Conservation (phyloP, 2,329 filamentous ascomycete species). For the Ophiostoma sp. region DNA sequence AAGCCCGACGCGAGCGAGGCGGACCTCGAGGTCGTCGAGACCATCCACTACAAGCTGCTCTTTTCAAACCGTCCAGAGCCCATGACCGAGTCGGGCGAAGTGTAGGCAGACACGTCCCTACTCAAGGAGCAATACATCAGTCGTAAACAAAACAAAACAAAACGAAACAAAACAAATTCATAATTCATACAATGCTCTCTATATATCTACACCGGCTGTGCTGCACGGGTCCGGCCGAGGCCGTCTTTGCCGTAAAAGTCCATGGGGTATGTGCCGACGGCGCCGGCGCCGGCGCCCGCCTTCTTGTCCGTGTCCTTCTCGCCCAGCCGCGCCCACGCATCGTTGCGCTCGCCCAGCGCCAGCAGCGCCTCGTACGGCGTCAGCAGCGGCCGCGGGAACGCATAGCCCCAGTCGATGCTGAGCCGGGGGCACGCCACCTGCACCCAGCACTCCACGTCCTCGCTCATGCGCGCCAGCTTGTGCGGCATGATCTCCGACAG, state of each 20-base stretch:
- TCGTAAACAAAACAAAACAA: background rate
- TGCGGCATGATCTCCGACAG: slow-evolving; percentile 95
- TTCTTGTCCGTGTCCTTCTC: slow-evolving; percentile 54
- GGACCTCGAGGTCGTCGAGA: slow-evolving; percentile 76
- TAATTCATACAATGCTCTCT: background rate
- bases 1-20: slow-evolving; percentile 35
- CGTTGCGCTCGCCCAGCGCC: slow-evolving; percentile 71
- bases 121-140: background rate
- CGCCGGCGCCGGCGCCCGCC: slow-evolving; percentile 34
- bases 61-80: slow-evolving; percentile 84
- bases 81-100: slow-evolving; percentile 44
- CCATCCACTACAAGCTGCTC: slow-evolving; percentile 79
- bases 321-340: slow-evolving; percentile 47
- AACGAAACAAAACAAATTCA: background rate
- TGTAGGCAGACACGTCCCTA: background rate
- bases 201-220: slow-evolving; percentile 9
- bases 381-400: slow-evolving; percentile 79
- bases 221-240: slow-evolving; percentile 67
- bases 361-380: slow-evolving; percentile 95
- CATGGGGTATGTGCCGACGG: slow-evolving; percentile 69
- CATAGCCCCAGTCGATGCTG: slow-evolving; percentile 99
- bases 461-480: slow-evolving; percentile 80
- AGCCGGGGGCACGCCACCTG: slow-evolving; percentile 94
- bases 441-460: slow-evolving; percentile 94
- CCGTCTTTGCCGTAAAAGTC: slow-evolving; percentile 95